Evolutionary conservation across 495 filamentous ascomycete genomes (phyloP), one percentile per base, ranked within the genome.

Genomic region (Chaetomium cochliodes): DNA sequence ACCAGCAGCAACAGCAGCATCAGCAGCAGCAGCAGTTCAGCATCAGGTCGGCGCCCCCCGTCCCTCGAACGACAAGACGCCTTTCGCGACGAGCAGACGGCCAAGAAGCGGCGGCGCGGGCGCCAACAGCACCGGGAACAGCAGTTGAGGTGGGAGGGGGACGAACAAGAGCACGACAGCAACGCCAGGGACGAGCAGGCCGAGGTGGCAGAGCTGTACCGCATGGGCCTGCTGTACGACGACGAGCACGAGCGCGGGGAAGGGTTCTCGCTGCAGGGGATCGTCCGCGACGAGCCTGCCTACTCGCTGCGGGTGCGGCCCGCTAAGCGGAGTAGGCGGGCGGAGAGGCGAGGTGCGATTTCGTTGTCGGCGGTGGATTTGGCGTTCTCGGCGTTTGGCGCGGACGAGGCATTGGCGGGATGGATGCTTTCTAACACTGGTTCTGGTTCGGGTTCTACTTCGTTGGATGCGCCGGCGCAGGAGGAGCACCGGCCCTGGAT

Each of bases 21-120:
- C n/a, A n/a, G n/a, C 28, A 37, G 61, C 47, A 13, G 30, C 9
- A 15, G 8, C n/a, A 25, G 33, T 18, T 33, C 37, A 0, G 12
- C 3, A 2, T 46, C 55, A 16, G 42, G 42, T 12, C 71, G 65
- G 8, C 63, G 70, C 3, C 73, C 66, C 13, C 78, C 78, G 0
- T 72, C 71, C 1, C 71, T 81, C 30, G 71, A 78, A 61, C 69
- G 79, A 9, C 76, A 81, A 63, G 76, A 77, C 53, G 79, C 79
- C 22, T 81, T 81, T 42, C 69, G 73, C 15, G 75, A 74, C 25
- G 72, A 68, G 4, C 56, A 63, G 50, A 71, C 69, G 0, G 50
- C 56, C 1, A 70, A 65, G 65, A 23, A 41, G 28, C 0, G 50
- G 26, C 50, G 39, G 42, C n/a, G n/a, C n/a, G 2, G 39, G 53